Evolutionary conservation across 2,329 filamentous ascomycete species (phyloP).

Genomic region (Aspergillus sp.): DNA sequence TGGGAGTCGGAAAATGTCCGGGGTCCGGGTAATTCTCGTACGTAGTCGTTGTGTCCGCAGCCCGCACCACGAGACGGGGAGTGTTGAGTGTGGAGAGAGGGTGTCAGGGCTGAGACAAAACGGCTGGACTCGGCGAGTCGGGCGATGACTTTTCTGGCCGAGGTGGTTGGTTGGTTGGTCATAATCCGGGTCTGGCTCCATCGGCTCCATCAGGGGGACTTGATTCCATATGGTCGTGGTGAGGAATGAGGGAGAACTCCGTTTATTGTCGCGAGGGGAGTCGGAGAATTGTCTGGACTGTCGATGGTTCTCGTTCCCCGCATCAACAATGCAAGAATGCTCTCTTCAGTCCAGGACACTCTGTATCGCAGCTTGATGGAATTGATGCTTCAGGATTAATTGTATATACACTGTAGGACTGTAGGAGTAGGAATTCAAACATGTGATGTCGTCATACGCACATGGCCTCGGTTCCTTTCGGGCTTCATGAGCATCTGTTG

Average conservation of each 20-base stretch:
- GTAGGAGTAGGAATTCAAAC: background rate
- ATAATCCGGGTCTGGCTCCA: background rate
- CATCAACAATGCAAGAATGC: background rate
- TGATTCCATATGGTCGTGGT: background rate
- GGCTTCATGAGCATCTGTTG: slow-evolving; percentile 2
- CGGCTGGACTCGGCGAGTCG: slow-evolving; percentile 9
- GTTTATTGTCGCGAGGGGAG: no score
- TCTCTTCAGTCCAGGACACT: background rate
- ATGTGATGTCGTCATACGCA: slow-evolving; percentile 7
- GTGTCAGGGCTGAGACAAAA: slow-evolving; percentile 1
- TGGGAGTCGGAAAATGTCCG: background rate
- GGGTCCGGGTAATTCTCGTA: slow-evolving; percentile 2
- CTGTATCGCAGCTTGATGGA: background rate
- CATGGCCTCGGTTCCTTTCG: slow-evolving; percentile 2
- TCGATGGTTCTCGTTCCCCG: background rate
- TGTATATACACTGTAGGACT: background rate
- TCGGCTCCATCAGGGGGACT: background rate
- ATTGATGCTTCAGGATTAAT: background rate
- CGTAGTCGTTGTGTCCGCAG: background rate
- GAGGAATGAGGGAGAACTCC: background rate
- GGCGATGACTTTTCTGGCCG: slow-evolving; percentile 5
- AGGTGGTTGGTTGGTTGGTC: slow-evolving; percentile 11
- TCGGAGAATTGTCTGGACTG: background rate
- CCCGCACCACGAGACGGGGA: background rate
- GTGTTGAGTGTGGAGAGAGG: background rate